Evolutionary conservation across 2,329 filamentous ascomycete genomes (phyloP), one percentile per base, ranked within the genome.

Genomic region (Fonsecaea nubica): DNA sequence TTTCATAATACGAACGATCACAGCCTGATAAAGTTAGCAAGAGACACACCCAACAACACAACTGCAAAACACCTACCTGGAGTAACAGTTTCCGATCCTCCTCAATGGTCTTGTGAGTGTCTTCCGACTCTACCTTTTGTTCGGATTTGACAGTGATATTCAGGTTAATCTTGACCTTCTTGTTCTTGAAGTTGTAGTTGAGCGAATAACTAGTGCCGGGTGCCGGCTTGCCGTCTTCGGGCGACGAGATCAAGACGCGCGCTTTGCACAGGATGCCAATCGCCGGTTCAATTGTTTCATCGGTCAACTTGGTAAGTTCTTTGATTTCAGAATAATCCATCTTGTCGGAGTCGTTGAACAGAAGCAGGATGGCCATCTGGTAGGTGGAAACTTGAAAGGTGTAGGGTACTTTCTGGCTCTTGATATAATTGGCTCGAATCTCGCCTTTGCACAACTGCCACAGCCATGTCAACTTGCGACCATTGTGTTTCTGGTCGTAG

Each of bases 1-100:
- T 84, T 99, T 99, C 95, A 99, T 99, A 83, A 99, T 97, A 76
- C 95, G 92, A 64, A 99, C 95, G 78, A 99, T 98, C 30, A 94
- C 93, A 69, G 95, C 98, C 94, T 99, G 72, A 63, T 58, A 69
- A 52, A 13, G 57, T 73, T 67, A 73, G 69, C 52, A 38, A 25
- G 76, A 81, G 69, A 66, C 64, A 25, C 13, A 25, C 2, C 4
- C 9, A 4, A 13, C 4, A 25, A 25, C 8, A 50, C 50, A 64
- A 71, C 50, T 12, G 18, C 10, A 45, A 62, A 69, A 48, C 50
- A 84, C 90, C 79, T 86, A 97, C 94, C 89, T 99, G 95, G 77
- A 98, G 91, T 66, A 99, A 87, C 68, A 99, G 84, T 81, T 98
- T 98, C 69, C 95, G 88, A 78, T 99, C 95, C 80, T 99, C 95